Base-by-base conservation (phyloP, 768 basidiomycete genomes). In the Boletus rubroflammeus region DNA sequence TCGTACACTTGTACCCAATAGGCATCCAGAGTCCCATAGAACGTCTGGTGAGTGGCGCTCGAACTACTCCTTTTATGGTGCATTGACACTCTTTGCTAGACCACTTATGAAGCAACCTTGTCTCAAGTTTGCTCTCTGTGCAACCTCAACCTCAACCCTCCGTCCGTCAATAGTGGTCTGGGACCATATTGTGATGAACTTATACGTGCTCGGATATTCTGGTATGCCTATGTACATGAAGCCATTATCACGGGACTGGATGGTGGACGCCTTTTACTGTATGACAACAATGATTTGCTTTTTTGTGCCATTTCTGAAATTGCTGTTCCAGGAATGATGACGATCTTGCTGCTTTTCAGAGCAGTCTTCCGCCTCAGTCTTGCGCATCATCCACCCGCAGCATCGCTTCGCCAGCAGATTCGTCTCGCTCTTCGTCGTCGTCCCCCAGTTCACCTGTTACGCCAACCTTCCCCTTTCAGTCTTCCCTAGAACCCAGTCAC, bases 181-280 rank as follows among this genome's bases (percentile, higher is more conserved):
- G 78, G 76, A 3, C 75, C 78, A 32, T 83, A 85, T 47, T 81
- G 87, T 48, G 82, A 85, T 34, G 68, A 76, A 7, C 72, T 73
- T 72, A 76, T 88, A 32, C 82, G 90, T 32, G 85, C 90, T 3
- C 78, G 93, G 29, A 78, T 95, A 31, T 95, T 92, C 67, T 96
- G 92, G 90, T 96, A 93, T 62, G 84, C 88, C 7, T 83, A 93
- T 58, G 82, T 88, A 25, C 85, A 90, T 55, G 94, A 96, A 71
- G 90, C 91, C 28, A 79, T 94, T 21, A 83, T 84, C 2, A 88
- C 83, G 9, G 94, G 87, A 21, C 77, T 95, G 54, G 80, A 85
- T 47, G 94, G 94, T n/a, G 87, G 91, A 3, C 85, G 91, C 36
- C 77, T 96, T 44, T 75, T 87, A 43, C 71, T 96, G 91, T 92